Base-by-base conservation (phyloP, 306 rosid species). In the Sophora flavescens region DNA sequence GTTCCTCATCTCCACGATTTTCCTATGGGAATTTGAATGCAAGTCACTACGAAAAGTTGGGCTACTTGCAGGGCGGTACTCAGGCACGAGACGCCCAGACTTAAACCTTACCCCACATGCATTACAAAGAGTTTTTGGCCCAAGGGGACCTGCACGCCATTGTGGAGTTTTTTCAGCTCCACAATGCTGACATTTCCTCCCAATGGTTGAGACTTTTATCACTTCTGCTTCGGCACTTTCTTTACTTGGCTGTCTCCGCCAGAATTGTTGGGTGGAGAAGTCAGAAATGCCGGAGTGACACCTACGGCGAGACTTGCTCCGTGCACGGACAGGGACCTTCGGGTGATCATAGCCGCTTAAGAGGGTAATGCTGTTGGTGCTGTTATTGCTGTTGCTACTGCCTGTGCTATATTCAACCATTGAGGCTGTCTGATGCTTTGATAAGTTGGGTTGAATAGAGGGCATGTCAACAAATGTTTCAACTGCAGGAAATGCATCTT, bases 1-100 rank as follows among this genome's bases (percentile, higher is more conserved):
- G 81, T 12, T 86, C 81, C 91, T 93, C 90, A 89, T 89, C 86
- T 87, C 91, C 70, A 89, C 2, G 4, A 93, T 77, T 84, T 89
- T 90, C 87, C 93, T 76, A 81, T 93, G 98, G 32, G 87, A 82
- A 83, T 90, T 89, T 10, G 98, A 93, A 76, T 93, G 98, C 77
- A 82, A 14, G 13, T 78, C 86, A 26, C 64, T 60, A n/a, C 74
- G 84, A 80, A 85, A 93, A 45, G 91, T 74, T 8, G 93, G 95
- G 84, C 94, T 89, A 48, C 83, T 85, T 2, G 92, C 93, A 9
- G 98, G 96, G 6, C 96, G 89, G 76, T 90, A 89, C 77, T 90
- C 94, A 4, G 94, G 88, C 65, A 84, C 93, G 48, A 93, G 81
- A 65, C 93, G 60, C 18, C 96, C 94, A 5, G 96, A 89, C 78